Percentiles rank a stretch among this genome's conserved stretches.
Evolutionary conservation across 306 rosid species (phyloP).

Genomic region (Rubus idaeus): DNA sequence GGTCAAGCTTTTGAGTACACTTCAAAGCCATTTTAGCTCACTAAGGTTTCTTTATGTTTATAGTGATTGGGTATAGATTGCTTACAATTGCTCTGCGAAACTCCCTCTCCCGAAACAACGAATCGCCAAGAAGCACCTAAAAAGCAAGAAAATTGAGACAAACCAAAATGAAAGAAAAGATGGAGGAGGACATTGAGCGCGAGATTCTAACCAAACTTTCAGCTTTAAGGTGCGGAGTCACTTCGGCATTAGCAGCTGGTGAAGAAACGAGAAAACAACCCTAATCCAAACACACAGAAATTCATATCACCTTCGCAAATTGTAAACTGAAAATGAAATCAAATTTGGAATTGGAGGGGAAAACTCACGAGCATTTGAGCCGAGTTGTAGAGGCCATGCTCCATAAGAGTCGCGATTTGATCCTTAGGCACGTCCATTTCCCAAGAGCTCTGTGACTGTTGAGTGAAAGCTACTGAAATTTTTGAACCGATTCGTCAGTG

Average conservation of each 20-base stretch:
- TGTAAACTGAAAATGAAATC: not conserved
- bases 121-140: slow-evolving; percentile 79
- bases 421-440: slow-evolving; percentile 94
- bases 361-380: slow-evolving; percentile 88
- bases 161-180: not conserved
- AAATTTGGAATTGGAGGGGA: not conserved
- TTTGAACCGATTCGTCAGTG: not conserved
- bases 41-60: too few species aligned
- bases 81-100: slow-evolving; percentile 91
- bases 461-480: not conserved
- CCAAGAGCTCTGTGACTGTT: not conserved
- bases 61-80: not conserved
- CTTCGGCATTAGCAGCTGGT: slow-evolving; percentile 78
- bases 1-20: too few species aligned
- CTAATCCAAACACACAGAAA: slow-evolving; percentile 29
- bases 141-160: not conserved
- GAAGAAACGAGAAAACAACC: slow-evolving; percentile 97
- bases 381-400: slow-evolving; percentile 84
- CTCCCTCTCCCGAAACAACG: slow-evolving; percentile 78
- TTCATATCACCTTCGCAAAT: not conserved
- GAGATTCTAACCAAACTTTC: slow-evolving; percentile 73
- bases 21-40: not conserved
- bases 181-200: not conserved
- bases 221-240: slow-evolving; percentile 70
- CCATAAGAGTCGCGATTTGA: slow-evolving; percentile 81